A percentile compares a stretch with the other conserved stretches of the same genome.
Evolutionary conservation across 1,284 basidiomycete genomes (phyloP).

Genomic region (Malassezia pachydermatis): DNA sequence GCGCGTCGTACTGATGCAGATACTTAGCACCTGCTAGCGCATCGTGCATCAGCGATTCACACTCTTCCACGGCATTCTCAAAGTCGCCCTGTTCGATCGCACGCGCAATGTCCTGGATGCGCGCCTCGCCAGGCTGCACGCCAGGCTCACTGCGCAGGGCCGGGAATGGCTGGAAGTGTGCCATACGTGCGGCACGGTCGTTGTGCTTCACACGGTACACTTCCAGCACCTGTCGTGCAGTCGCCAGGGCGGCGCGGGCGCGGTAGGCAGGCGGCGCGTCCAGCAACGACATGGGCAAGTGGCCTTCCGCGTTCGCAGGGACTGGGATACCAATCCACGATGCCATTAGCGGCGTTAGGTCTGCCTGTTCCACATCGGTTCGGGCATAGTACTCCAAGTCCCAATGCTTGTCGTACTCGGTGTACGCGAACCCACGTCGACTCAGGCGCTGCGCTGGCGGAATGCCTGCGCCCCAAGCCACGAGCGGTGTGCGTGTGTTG

Average conservation of each 20-base stretch:
- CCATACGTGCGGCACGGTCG: slow-evolving; percentile 41
- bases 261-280: slow-evolving; percentile 49
- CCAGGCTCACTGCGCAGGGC: slow-evolving; percentile 12
- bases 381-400: slow-evolving; percentile 24
- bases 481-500: slow-evolving; percentile 71
- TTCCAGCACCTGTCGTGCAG: slow-evolving; percentile 66
- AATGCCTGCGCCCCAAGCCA: slow-evolving; percentile 69
- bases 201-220: slow-evolving; percentile 71
- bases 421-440: neutral
- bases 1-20: slow-evolving; percentile 72
- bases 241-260: slow-evolving; percentile 60
- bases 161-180: slow-evolving; percentile 25
- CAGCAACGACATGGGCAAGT: slow-evolving; percentile 44
- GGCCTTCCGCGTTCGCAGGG: slow-evolving; percentile 49
- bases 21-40: slow-evolving; percentile 64
- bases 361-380: slow-evolving; percentile 66
- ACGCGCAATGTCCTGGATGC: slow-evolving; percentile 45
- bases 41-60: slow-evolving; percentile 55
- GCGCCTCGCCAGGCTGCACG: slow-evolving; percentile 49
- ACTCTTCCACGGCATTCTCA: slow-evolving; percentile 53
- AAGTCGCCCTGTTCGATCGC: slow-evolving; percentile 50
- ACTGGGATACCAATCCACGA: slow-evolving; percentile 30
- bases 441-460: slow-evolving; percentile 16
- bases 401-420: slow-evolving; percentile 32
- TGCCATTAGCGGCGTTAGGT: slow-evolving; percentile 66